phyloP scores from a whole-genome alignment of 192 early-diverging fungal species.

The Coemansia sp. region DNA sequence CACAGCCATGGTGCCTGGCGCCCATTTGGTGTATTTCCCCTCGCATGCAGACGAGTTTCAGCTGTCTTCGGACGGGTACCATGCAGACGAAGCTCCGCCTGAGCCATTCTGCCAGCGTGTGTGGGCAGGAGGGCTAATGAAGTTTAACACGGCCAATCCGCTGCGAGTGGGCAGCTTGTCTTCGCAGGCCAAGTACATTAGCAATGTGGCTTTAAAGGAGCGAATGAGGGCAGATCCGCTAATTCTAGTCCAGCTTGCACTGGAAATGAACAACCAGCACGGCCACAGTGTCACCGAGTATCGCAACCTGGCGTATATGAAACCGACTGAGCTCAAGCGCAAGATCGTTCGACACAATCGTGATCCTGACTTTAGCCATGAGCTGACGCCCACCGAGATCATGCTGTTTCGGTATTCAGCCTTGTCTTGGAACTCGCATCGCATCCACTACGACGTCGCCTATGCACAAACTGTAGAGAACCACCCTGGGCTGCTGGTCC shows the following conservation, averaged over 20 bases:
- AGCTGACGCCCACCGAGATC: slow-evolving; percentile 62
- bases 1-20: slow-evolving; percentile 63
- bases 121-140: slow-evolving; percentile 83
- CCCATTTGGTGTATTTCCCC: slow-evolving; percentile 79
- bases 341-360: slow-evolving; percentile 45
- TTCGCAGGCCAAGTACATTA: slow-evolving; percentile 58
- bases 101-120: slow-evolving; percentile 71
- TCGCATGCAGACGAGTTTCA: slow-evolving; percentile 62
- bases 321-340: slow-evolving; percentile 25
- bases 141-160: slow-evolving; percentile 58
- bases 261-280: slow-evolving; percentile 58
- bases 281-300: slow-evolving; percentile 65
- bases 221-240: slow-evolving; percentile 53
- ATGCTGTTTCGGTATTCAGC: slow-evolving; percentile 86
- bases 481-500: slow-evolving; percentile 70
- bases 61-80: slow-evolving; percentile 81
- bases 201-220: slow-evolving; percentile 57
- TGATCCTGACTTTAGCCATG: slow-evolving; percentile 60
- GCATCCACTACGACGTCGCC: slow-evolving; percentile 79
- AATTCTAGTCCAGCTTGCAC: slow-evolving; percentile 70
- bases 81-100: slow-evolving; percentile 72
- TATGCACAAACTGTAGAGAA: slow-evolving; percentile 68
- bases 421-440: slow-evolving; percentile 85
- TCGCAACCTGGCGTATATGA: slow-evolving; percentile 68
- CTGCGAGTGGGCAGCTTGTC: slow-evolving; percentile 65